Evolutionary conservation across 2,329 filamentous ascomycete species (phyloP).

Genomic region (Huntiella savannae): DNA sequence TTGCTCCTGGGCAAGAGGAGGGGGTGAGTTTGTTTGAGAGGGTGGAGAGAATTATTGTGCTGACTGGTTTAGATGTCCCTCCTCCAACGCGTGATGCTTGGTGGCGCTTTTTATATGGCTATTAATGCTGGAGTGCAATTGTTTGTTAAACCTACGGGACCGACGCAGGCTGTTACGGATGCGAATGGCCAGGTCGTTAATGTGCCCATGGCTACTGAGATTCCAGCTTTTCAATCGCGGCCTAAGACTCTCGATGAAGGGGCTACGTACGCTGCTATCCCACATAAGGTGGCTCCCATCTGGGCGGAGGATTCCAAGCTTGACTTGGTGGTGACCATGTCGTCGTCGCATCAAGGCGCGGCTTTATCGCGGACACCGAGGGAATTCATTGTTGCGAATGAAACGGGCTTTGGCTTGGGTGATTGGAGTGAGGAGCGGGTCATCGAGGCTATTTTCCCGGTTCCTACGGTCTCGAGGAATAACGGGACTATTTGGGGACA

Average conservation of each 20-base stretch:
- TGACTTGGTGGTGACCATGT: constrained; percentile 73
- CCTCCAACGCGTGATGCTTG: constrained; percentile 28
- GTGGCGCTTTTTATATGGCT: constrained; percentile 36
- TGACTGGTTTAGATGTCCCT: constrained; percentile 8
- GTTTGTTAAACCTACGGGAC: constrained; percentile 28
- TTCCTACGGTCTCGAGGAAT: constrained; percentile 65
- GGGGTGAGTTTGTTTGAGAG: constrained; percentile 1
- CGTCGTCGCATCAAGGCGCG: constrained; percentile 50
- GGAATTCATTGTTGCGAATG: constrained; percentile 55
- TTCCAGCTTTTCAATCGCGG: constrained; percentile 46
- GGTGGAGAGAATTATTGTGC: too few relatives aligned
- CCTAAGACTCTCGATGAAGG: constrained; percentile 41
- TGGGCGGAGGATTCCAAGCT: constrained; percentile 65
- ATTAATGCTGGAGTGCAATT: constrained; percentile 39
- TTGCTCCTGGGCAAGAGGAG: constrained; percentile 1
- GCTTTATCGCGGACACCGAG: constrained; percentile 45
- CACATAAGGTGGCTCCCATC: constrained; percentile 61
- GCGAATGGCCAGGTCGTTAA: constrained; percentile 33
- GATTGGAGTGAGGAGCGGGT: constrained; percentile 63
- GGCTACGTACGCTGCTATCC: constrained; percentile 44
- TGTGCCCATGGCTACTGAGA: constrained; percentile 31
- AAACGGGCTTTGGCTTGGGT: constrained; percentile 61
- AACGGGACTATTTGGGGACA: constrained; percentile 92
- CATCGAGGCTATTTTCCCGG: constrained; percentile 55
- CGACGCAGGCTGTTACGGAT: constrained; percentile 28